Base-by-base conservation (phyloP, 345 rosid genomes). In the Combretum micranthum region DNA sequence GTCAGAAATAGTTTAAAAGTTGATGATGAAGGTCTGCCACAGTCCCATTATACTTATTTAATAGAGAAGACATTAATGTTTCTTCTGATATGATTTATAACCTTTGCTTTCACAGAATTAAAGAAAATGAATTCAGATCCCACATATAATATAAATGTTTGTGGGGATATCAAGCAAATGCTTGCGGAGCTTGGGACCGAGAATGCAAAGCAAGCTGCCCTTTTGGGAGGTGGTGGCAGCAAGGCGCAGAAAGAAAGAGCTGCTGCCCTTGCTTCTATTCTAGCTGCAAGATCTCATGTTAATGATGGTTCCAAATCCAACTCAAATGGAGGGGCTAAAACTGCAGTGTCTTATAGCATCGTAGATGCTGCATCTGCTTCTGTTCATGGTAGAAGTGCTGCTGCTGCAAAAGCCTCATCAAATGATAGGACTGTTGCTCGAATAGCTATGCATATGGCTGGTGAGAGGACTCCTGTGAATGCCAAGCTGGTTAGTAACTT, bases 341-440 rank as follows among this genome's bases (percentile, higher is more conserved):
- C 78, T 1, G 72, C 71, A 53, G 76, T 63, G 57, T 71, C 72
- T 46, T 89, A 66, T 70, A 87, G 97, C 67, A 74, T 93, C 64
- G 97, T 93, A 45, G 97, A 93, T 75, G 97, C 95, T 54, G 99
- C 96, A 44, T 93, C 99, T 57, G 96, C 99, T 67, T 79, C 99
- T 0, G 94, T 93, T 52, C 88, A 83, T 42, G 99, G 99, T 68
- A 83, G 96, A 79, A 93, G 96, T 77, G 95, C 96, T 60, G 85
- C 76, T 47, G 88, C 97, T 52, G 96, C 97, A 49, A 93, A 85
- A 83, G 86, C 86, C 67, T 78, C 88, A 46, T 62, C 87, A 59
- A 71, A 71, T 65, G 85, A 89, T 78, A 93, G 89, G 70, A 80
- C 96, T 53, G 91, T 88, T 73, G 96, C 99, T 64, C 78, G 87